These are phyloP conservation scores for Kokia cookei DNA, from an alignment of 441 rosid species.

Conservation along the genomic window DNA sequence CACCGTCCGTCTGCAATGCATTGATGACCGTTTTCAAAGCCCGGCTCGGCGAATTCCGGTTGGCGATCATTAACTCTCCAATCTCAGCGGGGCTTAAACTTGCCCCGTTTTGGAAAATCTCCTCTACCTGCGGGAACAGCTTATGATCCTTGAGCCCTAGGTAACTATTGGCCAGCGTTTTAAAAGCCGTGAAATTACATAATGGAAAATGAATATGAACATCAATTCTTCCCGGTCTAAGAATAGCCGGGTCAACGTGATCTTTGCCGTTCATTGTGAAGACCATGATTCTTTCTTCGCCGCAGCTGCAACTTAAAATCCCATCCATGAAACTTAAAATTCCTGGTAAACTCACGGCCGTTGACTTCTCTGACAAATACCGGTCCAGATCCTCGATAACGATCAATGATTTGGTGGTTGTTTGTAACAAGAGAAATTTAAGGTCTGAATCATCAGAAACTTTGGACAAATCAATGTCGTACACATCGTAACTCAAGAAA, in stretches of 20 bases:
- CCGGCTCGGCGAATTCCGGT: constrained; percentile 63
- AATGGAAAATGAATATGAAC: constrained; percentile 63
- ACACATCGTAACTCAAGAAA: constrained; percentile 65
- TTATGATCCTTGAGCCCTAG: constrained; percentile 63
- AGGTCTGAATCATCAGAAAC: constrained; percentile 65
- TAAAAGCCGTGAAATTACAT: constrained; percentile 56
- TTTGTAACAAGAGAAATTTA: constrained; percentile 56
- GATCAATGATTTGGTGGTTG: constrained; percentile 54
- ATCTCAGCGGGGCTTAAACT: constrained; percentile 72
- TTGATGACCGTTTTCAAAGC: constrained; percentile 58
- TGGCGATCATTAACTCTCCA: constrained; percentile 67
- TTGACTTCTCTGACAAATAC: constrained; percentile 40
- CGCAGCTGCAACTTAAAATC: constrained; percentile 45
- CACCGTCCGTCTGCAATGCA: constrained; percentile 58
- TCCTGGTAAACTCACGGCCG: constrained; percentile 43
- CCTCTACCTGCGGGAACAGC: constrained; percentile 63
- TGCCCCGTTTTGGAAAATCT: constrained; percentile 54
- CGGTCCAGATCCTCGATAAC: constrained; percentile 85
- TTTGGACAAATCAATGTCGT: constrained; percentile 72
- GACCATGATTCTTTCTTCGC: constrained; percentile 62
- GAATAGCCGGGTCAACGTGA: constrained; percentile 44
- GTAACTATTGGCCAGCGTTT: constrained; percentile 46
- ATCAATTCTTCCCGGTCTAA: constrained; percentile 72
- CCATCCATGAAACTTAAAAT: constrained; percentile 74
- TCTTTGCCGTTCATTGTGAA: constrained; percentile 58